Percentiles rank a stretch among this genome's conserved stretches.
These are phyloP conservation scores for Mesotaenium endlicherianum DNA, from an alignment of 139 green algal species.

Conservation along the genomic window DNA sequence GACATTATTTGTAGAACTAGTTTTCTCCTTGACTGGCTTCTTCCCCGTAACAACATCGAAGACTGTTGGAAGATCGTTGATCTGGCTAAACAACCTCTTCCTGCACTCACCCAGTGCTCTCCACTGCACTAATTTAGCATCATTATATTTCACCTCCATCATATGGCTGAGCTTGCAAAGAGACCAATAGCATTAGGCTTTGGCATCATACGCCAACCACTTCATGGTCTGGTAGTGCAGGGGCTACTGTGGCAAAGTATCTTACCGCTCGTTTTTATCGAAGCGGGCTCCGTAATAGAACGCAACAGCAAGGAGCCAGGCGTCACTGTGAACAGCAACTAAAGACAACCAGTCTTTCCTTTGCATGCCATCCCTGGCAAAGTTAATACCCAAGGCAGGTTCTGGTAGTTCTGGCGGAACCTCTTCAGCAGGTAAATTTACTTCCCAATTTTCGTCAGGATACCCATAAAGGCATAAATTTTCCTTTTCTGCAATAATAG, in stretches of 20 bases:
- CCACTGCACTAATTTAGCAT: no score
- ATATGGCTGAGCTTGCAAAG: no score
- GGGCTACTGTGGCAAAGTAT: background rate
- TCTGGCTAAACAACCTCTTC: constrained; percentile 47
- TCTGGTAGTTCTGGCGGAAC: constrained; percentile 97
- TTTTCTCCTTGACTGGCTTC: constrained; percentile 34
- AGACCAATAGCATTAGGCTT: no score
- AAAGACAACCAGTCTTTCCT: constrained; percentile 91
- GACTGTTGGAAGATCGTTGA: constrained; percentile 53
- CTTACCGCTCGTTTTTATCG: constrained; percentile 61
- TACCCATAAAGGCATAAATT: constrained; percentile 97
- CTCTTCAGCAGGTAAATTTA: constrained; percentile 92
- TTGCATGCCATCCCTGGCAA: constrained; percentile 92
- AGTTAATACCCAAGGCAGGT: constrained; percentile 96
- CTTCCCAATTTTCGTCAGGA: constrained; percentile 78
- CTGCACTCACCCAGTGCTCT: constrained; percentile 31
- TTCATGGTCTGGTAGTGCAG: no score
- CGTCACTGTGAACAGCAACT: constrained; percentile 93
- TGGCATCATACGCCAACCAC: no score
- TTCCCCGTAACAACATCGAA: constrained; percentile 56
- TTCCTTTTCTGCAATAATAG: constrained; percentile 71
- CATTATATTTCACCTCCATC: no score
- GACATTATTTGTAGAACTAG: constrained; percentile 7
- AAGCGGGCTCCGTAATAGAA: constrained; percentile 96
- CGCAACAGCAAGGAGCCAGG: constrained; percentile 90